These are phyloP conservation scores for Trichosanthes truncata DNA, from an alignment of 306 rosid species.

Conservation along the genomic window DNA sequence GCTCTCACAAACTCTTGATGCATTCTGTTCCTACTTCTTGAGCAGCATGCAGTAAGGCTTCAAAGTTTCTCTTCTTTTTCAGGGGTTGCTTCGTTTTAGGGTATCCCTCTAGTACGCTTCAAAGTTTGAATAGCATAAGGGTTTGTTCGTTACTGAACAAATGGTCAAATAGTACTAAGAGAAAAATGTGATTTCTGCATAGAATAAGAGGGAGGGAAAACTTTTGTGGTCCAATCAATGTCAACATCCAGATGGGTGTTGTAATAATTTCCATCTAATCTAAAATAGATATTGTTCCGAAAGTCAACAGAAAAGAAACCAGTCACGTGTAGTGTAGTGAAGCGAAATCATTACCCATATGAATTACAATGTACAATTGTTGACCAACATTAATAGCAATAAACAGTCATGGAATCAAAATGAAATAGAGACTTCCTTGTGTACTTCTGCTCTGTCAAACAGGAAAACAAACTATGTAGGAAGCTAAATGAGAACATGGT, in stretches of 20 bases:
- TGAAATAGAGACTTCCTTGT: background rate
- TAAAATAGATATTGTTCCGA: background rate
- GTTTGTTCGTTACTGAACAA: background rate
- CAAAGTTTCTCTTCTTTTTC: background rate
- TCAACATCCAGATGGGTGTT: background rate
- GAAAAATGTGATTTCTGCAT: background rate
- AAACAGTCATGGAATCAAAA: slow-evolving; percentile 8
- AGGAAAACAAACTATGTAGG: slow-evolving; percentile 1
- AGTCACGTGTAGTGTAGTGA: background rate
- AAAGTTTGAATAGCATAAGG: slow-evolving; percentile 2
- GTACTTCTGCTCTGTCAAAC: background rate
- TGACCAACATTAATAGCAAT: background rate
- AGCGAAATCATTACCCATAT: slow-evolving; percentile 5
- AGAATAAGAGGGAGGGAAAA: background rate
- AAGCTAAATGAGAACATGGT: slow-evolving; percentile 3
- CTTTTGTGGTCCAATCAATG: background rate
- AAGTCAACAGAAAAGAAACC: background rate
- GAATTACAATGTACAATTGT: slow-evolving; percentile 15
- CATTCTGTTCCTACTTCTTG: slow-evolving; percentile 35
- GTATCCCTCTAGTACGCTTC: background rate
- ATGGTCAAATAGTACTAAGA: background rate
- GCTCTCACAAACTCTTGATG: slow-evolving; percentile 13
- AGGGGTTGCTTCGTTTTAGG: background rate
- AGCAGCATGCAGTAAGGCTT: background rate
- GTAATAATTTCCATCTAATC: slow-evolving; percentile 1